Evolutionary conservation across 2,329 filamentous ascomycete species (phyloP).

Genomic region (Didymella exigua): DNA sequence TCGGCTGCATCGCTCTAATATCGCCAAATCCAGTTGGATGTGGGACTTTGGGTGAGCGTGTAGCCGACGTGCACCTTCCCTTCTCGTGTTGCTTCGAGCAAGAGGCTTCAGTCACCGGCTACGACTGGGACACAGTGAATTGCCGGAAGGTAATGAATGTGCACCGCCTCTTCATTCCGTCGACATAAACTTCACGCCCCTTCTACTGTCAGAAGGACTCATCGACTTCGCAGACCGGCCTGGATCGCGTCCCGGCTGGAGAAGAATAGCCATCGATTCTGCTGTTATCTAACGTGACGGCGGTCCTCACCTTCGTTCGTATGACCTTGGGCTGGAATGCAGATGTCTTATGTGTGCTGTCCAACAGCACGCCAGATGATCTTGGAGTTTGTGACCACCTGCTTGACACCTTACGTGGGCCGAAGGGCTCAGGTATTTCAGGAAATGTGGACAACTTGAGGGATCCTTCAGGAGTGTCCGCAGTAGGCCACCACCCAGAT

Average conservation of each 20-base stretch:
- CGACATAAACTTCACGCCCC: neutral
- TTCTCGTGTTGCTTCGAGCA: neutral
- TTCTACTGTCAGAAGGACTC: neutral
- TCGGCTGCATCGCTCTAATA: constrained; percentile 2
- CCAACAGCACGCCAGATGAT: neutral
- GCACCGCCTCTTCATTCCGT: neutral
- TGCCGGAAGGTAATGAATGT: neutral
- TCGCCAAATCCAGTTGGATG: neutral
- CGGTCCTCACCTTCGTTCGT: neutral
- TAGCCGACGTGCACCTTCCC: constrained; percentile 3
- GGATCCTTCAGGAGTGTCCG: neutral
- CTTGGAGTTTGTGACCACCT: constrained; percentile 22
- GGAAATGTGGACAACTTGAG: constrained; percentile 16
- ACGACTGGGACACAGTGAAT: neutral
- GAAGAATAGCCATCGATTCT: constrained; percentile 6
- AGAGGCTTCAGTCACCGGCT: neutral
- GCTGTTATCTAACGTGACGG: neutral
- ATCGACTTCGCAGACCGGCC: neutral
- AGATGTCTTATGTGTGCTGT: constrained; percentile 12
- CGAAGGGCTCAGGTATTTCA: neutral
- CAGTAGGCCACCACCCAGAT: constrained; percentile 29
- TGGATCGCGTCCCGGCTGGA: constrained; percentile 2
- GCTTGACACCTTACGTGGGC: constrained; percentile 18
- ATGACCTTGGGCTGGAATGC: constrained; percentile 7
- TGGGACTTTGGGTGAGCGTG: neutral